phyloP scores from a whole-genome alignment of 2,329 filamentous ascomycete genomes.

The Ambrosiella xylebori region DNA sequence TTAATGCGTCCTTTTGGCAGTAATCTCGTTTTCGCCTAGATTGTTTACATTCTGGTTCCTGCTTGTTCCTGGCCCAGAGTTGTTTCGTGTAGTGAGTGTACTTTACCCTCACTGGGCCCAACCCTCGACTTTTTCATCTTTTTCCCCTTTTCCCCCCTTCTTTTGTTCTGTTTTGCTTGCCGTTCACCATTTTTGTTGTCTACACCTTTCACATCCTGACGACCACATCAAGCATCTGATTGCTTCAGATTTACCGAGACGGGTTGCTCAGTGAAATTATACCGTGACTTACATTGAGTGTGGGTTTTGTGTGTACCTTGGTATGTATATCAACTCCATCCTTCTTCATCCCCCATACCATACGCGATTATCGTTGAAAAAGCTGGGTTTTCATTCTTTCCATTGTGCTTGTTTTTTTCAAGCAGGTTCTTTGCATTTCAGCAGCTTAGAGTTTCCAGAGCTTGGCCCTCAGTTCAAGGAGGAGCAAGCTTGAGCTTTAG shows the following conservation, averaged over 20 bases:
- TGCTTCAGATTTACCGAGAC: neutral
- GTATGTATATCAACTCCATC: neutral
- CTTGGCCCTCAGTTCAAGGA: neutral
- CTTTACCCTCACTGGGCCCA: neutral
- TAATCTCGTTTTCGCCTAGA: neutral
- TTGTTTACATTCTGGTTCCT: slow-evolving; percentile 1
- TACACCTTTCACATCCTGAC: neutral
- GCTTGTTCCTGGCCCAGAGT: neutral
- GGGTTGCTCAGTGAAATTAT: neutral
- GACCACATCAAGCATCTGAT: neutral
- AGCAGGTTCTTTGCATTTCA: neutral
- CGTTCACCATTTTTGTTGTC: neutral
- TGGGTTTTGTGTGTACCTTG: neutral
- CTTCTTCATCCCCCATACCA: neutral
- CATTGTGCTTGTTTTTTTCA: neutral
- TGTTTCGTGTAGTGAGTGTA: neutral
- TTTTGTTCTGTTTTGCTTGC: neutral
- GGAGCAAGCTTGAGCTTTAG: neutral
- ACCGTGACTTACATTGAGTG: neutral
- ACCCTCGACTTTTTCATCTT: neutral
- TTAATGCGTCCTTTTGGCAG: neutral
- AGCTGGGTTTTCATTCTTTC: neutral
- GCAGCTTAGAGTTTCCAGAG: neutral
- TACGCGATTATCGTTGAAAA: neutral
- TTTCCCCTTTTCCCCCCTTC: neutral